phyloP scores from a whole-genome alignment of 140 eudicot genomes.

The Oenanthe javanica region DNA sequence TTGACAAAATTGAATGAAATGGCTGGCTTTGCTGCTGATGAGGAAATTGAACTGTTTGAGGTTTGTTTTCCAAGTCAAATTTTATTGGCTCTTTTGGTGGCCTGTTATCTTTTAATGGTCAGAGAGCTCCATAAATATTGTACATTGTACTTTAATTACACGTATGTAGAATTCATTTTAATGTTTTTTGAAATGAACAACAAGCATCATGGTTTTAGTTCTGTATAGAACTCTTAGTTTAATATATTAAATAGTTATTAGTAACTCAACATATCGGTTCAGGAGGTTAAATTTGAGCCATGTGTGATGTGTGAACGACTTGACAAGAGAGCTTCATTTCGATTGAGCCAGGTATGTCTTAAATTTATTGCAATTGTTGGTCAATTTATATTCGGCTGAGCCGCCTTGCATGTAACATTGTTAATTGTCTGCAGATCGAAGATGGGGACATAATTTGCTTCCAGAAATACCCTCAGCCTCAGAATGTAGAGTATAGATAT shows the following conservation, averaged over 20 bases:
- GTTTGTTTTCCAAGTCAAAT: constrained; percentile 26
- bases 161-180: background rate
- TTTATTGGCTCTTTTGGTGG: background rate
- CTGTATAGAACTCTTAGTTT: background rate
- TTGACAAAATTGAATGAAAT: constrained; percentile 57
- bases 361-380: background rate
- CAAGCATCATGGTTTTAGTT: background rate
- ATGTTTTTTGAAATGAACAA: background rate
- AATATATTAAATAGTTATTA: background rate
- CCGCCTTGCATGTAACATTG: background rate
- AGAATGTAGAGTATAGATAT: constrained; percentile 40
- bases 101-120: background rate
- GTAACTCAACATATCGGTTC: background rate
- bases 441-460: constrained; percentile 96
- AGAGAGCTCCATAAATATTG: background rate
- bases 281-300: constrained; percentile 96
- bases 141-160: background rate
- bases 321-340: constrained; percentile 57
- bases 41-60: constrained; percentile 88
- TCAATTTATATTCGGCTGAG: background rate
- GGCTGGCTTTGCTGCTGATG: constrained; percentile 83
- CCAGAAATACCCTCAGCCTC: constrained; percentile 54
- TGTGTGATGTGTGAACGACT: constrained; percentile 86
- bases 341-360: constrained; percentile 62
- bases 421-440: constrained; percentile 44